A percentile compares a stretch with the other conserved stretches of the same genome.
Conservation (phyloP, 2,329 filamentous ascomycete species). For the Fusarium continuum region DNA sequence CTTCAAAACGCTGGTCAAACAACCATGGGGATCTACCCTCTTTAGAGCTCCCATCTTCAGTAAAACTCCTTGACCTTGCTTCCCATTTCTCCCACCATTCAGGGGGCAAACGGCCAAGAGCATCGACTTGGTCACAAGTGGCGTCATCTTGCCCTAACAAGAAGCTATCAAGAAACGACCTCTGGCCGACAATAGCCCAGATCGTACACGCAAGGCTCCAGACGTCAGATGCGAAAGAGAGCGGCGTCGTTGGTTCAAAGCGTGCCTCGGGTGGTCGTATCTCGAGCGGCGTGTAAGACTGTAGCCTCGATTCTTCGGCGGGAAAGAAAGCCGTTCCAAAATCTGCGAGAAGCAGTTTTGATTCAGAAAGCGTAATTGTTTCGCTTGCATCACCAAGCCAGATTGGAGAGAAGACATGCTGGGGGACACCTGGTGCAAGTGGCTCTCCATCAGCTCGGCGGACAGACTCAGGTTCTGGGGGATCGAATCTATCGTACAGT, state of each 20-base stretch:
- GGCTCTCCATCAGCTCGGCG: constrained; percentile 24
- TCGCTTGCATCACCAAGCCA: constrained; percentile 48
- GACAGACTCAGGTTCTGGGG: constrained; percentile 35
- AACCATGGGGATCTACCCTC: not conserved
- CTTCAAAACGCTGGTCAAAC: constrained; percentile 2
- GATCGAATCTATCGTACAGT: constrained; percentile 38
- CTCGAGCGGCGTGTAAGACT: constrained; percentile 44
- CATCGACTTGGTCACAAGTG: constrained; percentile 28
- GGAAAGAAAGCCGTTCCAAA: constrained; percentile 50
- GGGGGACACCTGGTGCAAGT: constrained; percentile 41
- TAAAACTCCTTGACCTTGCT: constrained; percentile 2
- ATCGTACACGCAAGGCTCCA: constrained; percentile 52
- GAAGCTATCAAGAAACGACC: constrained; percentile 15
- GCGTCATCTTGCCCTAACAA: constrained; percentile 11
- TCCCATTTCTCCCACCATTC: constrained; percentile 35
- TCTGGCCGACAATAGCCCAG: constrained; percentile 46
- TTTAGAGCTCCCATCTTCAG: not conserved
- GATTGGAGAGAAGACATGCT: constrained; percentile 42
- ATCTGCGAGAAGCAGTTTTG: constrained; percentile 41
- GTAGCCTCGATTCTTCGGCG: constrained; percentile 25
- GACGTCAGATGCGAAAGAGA: constrained; percentile 51
- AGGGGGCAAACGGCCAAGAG: constrained; percentile 20
- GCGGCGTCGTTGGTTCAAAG: constrained; percentile 47
- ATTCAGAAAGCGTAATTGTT: constrained; percentile 38
- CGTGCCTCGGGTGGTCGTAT: constrained; percentile 47